Evolutionary conservation across 768 basidiomycete genomes (phyloP).

Genomic region (Tulasnella sp.): DNA sequence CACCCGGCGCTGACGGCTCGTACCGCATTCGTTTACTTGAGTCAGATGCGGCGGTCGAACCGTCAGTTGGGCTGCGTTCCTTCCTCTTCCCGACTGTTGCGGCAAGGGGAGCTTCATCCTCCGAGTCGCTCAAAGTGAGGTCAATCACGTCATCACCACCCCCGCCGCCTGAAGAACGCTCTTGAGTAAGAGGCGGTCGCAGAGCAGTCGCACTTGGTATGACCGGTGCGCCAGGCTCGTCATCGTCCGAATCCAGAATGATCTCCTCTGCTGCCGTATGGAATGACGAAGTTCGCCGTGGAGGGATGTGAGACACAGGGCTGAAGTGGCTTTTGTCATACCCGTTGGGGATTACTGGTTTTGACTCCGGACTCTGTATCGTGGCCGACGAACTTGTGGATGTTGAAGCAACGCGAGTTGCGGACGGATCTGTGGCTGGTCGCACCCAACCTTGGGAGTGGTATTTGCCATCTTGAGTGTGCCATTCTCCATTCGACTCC

Average conservation of each 20-base stretch:
- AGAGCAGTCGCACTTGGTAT: conserved; percentile 20
- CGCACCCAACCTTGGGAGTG: conserved; percentile 71
- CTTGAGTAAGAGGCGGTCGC: not conserved
- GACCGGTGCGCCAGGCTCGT: conserved; percentile 62
- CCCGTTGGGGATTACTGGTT: not conserved
- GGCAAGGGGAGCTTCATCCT: conserved; percentile 59
- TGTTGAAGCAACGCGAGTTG: conserved; percentile 12
- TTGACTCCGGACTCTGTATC: not conserved
- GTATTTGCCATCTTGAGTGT: conserved; percentile 84
- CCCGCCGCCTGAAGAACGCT: not conserved
- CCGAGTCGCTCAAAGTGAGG: conserved; percentile 71
- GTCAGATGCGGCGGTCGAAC: not conserved
- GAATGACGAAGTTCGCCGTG: conserved; percentile 45
- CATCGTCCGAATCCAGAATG: conserved; percentile 68
- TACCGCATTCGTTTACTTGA: not conserved
- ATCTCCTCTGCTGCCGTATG: conserved; percentile 57
- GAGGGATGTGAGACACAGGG: not conserved
- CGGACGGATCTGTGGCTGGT: conserved; percentile 2
- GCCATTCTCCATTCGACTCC: conserved; percentile 96
- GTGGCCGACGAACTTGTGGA: conserved; percentile 4
- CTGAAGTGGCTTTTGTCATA: not conserved
- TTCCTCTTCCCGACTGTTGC: conserved; percentile 36
- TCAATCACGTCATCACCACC: conserved; percentile 69
- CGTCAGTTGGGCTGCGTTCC: conserved; percentile 58
- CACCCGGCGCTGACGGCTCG: not conserved